phyloP scores from a whole-genome alignment of 2,329 filamentous ascomycete genomes.

The Calonectria leucothoes region DNA sequence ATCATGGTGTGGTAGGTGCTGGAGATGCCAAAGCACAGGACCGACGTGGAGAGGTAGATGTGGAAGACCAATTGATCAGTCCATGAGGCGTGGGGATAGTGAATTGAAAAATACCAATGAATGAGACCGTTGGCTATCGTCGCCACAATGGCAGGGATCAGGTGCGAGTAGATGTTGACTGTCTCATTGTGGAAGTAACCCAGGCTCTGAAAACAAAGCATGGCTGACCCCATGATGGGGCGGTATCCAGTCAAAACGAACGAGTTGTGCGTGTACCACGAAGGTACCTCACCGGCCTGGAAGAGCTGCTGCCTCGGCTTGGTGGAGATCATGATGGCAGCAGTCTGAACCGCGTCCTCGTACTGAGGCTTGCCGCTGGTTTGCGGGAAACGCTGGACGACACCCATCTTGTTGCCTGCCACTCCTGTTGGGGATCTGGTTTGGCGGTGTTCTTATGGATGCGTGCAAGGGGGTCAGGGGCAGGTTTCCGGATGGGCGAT shows the following conservation, averaged over 20 bases:
- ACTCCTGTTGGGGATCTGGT: neutral
- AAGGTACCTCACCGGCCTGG: constrained; percentile 10
- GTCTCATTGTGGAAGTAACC: constrained; percentile 50
- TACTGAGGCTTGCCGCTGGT: neutral
- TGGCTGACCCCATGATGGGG: constrained; percentile 51
- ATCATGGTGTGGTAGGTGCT: constrained; percentile 39
- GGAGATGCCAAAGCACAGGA: constrained; percentile 33
- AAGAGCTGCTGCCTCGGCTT: neutral
- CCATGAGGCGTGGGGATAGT: constrained; percentile 29
- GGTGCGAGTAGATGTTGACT: constrained; percentile 48
- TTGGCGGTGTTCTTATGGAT: neutral
- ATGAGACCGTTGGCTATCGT: constrained; percentile 44
- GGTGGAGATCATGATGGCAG: neutral
- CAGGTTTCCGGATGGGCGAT: neutral
- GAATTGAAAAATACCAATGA: constrained; percentile 30
- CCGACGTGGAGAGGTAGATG: constrained; percentile 34
- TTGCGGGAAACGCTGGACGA: neutral
- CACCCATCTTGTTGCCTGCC: neutral
- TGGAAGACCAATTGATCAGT: constrained; percentile 36
- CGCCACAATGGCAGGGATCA: constrained; percentile 53
- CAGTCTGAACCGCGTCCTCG: neutral
- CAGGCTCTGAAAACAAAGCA: constrained; percentile 52
- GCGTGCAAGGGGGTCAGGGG: neutral
- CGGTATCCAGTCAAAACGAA: constrained; percentile 48
- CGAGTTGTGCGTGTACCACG: constrained; percentile 18